Percentiles rank a stretch among this genome's conserved stretches.
These are phyloP conservation scores for Recurvomyces mirabilis DNA, from an alignment of 495 filamentous ascomycete genomes.

Conservation along the genomic window DNA sequence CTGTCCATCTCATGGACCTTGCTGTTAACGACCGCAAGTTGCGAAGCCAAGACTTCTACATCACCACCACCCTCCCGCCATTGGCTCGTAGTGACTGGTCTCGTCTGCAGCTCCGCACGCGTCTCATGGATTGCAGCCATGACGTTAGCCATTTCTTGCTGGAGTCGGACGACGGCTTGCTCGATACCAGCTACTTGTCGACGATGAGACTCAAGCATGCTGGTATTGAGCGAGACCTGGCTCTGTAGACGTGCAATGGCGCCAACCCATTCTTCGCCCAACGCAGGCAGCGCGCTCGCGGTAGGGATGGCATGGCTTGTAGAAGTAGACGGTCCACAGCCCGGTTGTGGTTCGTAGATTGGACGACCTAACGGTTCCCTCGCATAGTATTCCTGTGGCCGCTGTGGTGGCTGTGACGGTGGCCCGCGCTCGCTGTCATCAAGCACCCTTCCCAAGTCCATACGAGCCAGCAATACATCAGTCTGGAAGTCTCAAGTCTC, in stretches of 20 bases:
- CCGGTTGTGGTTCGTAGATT: too few relatives aligned
- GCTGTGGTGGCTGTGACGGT: background rate
- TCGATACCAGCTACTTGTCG: conserved; percentile 21
- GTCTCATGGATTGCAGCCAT: conserved; percentile 21
- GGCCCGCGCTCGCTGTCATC: conserved; percentile 1
- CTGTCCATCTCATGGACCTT: conserved; percentile 31
- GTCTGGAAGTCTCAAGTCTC: background rate
- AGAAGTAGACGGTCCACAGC: too few relatives aligned
- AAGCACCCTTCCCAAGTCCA: conserved; percentile 7
- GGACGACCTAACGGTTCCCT: too few relatives aligned
- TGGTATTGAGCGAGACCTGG: conserved; percentile 27
- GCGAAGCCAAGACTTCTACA: conserved; percentile 25
- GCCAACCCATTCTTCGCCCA: conserved; percentile 14
- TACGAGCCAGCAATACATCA: too few relatives aligned
- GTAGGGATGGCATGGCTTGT: background rate
- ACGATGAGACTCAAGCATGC: conserved; percentile 22
- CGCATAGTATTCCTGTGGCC: too few relatives aligned
- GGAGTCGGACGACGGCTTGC: conserved; percentile 21
- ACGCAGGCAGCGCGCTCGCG: background rate
- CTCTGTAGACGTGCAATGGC: conserved; percentile 29
- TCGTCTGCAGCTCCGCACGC: conserved; percentile 7
- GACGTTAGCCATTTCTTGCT: conserved; percentile 24
- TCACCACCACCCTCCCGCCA: conserved; percentile 7
- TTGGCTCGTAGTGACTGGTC: background rate
- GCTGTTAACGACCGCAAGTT: conserved; percentile 17